Evolutionary conservation across 768 basidiomycete species (phyloP).

Genomic region (Crucibulum laeve): DNA sequence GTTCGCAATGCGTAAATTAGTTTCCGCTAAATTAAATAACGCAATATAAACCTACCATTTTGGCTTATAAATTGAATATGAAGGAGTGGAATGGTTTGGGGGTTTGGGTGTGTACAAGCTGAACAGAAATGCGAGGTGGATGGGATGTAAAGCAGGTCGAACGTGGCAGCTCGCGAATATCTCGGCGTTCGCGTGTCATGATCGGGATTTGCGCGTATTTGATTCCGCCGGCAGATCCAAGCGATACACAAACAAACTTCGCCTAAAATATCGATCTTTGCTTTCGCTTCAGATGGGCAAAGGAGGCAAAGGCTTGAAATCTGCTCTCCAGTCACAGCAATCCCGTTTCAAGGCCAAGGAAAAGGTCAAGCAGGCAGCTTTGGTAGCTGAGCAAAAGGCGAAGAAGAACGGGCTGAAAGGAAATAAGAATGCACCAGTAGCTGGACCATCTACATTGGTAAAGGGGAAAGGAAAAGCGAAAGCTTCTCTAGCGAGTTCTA

Average conservation of each 20-base stretch:
- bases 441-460: constrained; percentile 4
- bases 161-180: constrained; percentile 15
- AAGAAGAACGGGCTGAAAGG: constrained; percentile 23
- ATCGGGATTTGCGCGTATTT: neutral
- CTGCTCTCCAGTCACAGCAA: constrained; percentile 67
- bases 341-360: constrained; percentile 58
- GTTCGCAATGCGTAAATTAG: constrained; percentile 3
- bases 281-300: constrained; percentile 31
- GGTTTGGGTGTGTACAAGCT: neutral
- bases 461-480: constrained; percentile 38
- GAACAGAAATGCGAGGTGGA: neutral
- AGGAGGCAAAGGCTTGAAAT: constrained; percentile 57
- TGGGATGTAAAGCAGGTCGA: constrained; percentile 4
- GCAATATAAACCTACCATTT: constrained; percentile 21
- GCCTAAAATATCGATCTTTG: neutral
- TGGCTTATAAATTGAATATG: constrained; percentile 7
- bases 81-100: neutral
- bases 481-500: constrained; percentile 7
- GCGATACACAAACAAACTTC: too few species aligned
- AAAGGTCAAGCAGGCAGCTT: constrained; percentile 46
- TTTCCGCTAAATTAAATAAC: neutral
- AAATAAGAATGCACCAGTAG: constrained; percentile 8
- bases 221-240: neutral
- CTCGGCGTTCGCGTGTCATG: neutral
- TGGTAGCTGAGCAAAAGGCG: constrained; percentile 43